phyloP scores from a whole-genome alignment of 768 basidiomycete species.

The Leccinum broughii region DNA sequence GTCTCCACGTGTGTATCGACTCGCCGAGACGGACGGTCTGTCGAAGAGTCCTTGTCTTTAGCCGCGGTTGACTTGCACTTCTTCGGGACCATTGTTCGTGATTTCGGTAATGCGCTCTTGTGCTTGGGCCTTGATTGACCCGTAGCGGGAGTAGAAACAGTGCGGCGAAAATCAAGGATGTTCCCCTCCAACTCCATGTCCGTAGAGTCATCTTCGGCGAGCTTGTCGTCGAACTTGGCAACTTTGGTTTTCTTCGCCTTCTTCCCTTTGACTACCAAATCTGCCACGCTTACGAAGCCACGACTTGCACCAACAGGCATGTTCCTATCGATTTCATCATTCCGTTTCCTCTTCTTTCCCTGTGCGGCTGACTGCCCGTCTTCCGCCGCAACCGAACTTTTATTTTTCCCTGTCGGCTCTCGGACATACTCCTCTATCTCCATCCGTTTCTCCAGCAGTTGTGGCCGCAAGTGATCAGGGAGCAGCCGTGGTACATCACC shows the following conservation, averaged over 20 bases:
- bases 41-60: too few species aligned
- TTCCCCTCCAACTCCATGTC: slow-evolving; percentile 69
- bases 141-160: slow-evolving; percentile 47
- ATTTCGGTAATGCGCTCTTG: slow-evolving; percentile 44
- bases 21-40: slow-evolving; percentile 43
- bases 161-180: slow-evolving; percentile 47
- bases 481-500: slow-evolving; percentile 88
- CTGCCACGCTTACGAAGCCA: slow-evolving; percentile 70
- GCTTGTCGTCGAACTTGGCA: slow-evolving; percentile 48
- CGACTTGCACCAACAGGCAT: slow-evolving; percentile 71
- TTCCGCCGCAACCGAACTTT: slow-evolving; percentile 23
- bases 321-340: slow-evolving; percentile 66
- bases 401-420: slow-evolving; percentile 42
- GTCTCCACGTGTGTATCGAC: slow-evolving; percentile 55
- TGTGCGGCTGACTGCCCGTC: slow-evolving; percentile 32
- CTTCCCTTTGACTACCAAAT: slow-evolving; percentile 57
- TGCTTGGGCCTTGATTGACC: slow-evolving; percentile 33
- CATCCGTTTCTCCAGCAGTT: slow-evolving; percentile 79
- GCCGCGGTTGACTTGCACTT: too few species aligned
- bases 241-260: slow-evolving; percentile 43
- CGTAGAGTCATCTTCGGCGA: slow-evolving; percentile 64
- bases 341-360: slow-evolving; percentile 66
- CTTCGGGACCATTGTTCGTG: slow-evolving; percentile 38
- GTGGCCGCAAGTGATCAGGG: slow-evolving; percentile 74
- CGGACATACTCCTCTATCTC: slow-evolving; percentile 75